phyloP scores from a whole-genome alignment of 805 yeast species.

The Metschnikowia lunata region DNA sequence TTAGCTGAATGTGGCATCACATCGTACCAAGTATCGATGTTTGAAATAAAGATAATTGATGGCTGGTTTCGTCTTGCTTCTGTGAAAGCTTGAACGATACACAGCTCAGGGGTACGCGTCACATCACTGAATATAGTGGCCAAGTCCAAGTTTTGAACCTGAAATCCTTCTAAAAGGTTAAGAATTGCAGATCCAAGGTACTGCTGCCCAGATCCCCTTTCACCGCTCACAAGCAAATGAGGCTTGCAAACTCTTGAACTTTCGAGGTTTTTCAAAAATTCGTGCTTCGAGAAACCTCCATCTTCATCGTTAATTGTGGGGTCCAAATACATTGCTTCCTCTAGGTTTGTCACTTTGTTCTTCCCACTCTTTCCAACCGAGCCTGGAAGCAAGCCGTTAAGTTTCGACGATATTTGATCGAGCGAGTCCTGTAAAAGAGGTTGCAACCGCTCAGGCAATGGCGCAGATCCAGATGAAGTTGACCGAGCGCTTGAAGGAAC shows the following conservation, averaged over 20 bases:
- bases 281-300: constrained; percentile 67
- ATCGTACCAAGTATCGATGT: constrained; percentile 68
- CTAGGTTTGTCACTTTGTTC: constrained; percentile 53
- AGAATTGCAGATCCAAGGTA: constrained; percentile 79
- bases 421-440: constrained; percentile 59
- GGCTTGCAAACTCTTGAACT: constrained; percentile 76
- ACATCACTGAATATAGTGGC: constrained; percentile 74
- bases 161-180: constrained; percentile 82
- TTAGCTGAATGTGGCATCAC: constrained; percentile 67
- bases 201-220: constrained; percentile 79
- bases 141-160: constrained; percentile 80
- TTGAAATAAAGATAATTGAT: constrained; percentile 77
- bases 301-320: constrained; percentile 52
- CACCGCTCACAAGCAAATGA: constrained; percentile 68
- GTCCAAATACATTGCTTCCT: constrained; percentile 65
- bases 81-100: constrained; percentile 73
- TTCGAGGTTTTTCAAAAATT: constrained; percentile 47
- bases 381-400: constrained; percentile 59
- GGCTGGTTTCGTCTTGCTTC: constrained; percentile 92
- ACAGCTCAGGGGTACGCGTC: constrained; percentile 75
- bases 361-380: constrained; percentile 31
- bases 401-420: constrained; percentile 38
- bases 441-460: constrained; percentile 68
- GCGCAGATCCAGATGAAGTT: constrained; percentile 65
- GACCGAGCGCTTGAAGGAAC: constrained; percentile 92